Conservation (phyloP, 192 early-diverging fungal genomes). For the Cetraspora pellucida region DNA sequence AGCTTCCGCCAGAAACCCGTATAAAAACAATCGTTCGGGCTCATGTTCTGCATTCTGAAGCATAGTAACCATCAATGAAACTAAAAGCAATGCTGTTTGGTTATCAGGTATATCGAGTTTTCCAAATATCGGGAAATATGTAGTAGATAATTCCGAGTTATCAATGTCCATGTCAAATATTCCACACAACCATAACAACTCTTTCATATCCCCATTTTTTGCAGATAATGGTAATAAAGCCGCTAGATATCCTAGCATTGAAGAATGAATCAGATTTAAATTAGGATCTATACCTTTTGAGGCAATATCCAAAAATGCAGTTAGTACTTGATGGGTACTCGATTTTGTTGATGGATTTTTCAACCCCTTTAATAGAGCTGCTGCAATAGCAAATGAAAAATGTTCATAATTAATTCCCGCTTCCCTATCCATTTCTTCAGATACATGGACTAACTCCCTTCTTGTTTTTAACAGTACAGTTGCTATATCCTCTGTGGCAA, state of each 20-base stretch:
- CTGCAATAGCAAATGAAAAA: conserved; percentile 84
- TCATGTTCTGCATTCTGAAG: conserved; percentile 74
- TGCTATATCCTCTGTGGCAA: conserved; percentile 68
- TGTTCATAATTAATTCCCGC: conserved; percentile 85
- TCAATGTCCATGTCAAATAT: conserved; percentile 51
- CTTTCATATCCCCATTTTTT: conserved; percentile 66
- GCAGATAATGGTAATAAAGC: conserved; percentile 78
- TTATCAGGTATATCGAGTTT: conserved; percentile 66
- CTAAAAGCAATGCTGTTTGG: conserved; percentile 60
- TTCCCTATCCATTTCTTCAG: conserved; percentile 68
- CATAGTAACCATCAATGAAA: conserved; percentile 69
- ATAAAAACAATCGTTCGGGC: conserved; percentile 70
- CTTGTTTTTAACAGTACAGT: conserved; percentile 74
- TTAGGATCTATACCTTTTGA: conserved; percentile 49
- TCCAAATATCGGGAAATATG: conserved; percentile 66
- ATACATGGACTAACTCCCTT: conserved; percentile 66
- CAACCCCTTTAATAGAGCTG: conserved; percentile 81
- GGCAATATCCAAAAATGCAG: conserved; percentile 71
- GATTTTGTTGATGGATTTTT: conserved; percentile 75
- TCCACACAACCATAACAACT: conserved; percentile 54
- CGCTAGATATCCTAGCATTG: conserved; percentile 76
- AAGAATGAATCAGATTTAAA: conserved; percentile 41
- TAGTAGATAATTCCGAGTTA: conserved; percentile 42
- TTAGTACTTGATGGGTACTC: conserved; percentile 67
- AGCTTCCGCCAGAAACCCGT: conserved; percentile 75